Base-by-base conservation (phyloP, 208 protist species). In the Strigomonas culicis region DNA sequence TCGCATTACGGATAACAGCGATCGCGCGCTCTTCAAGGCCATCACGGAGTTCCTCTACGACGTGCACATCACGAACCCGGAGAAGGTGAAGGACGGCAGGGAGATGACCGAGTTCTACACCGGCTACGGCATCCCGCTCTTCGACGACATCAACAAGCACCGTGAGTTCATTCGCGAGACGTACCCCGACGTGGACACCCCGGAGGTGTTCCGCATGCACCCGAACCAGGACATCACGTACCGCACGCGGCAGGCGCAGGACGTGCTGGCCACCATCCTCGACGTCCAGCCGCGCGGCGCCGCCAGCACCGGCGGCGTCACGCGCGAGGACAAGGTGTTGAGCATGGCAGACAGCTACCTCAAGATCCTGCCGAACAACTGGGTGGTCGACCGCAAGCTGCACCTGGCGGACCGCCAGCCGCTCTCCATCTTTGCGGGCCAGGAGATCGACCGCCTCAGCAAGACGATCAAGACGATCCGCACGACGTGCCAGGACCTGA, bases 1-100 rank as follows among this genome's bases (percentile, higher is more conserved):
- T 24, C 90, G 97, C 66, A 98, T 99, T 75, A 99, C 98, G 27
- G 98, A 99, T 78, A 98, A 99, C 79, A 98, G 93, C 72, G 98
- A 99, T 75, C 82, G 95, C 50, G 86, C 92, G n/a, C 86, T 99
- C 43, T 98, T 99, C 81, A 98, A 98, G 79, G 97, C 97, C 24
- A 98, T 98, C 82, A 98, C 94, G 41, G 90, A 98, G 72, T 89
- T 94, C 63, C 96, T 96, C 60, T 92, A 99, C 61, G 84, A 91
- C 57, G 59, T 71, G 27, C 79, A 85, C 69, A 92, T 98, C 71
- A 93, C 97, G 19, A 86, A 96, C 66, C 77, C 84, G 13, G 92
- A 98, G 56, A 85, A 83, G 63, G 86, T 75, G 71, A 90, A 88
- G 77, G 87, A 96, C 56, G 70, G 75, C 43, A 84, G 87, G 72